Base-by-base conservation (phyloP, 805 yeast species). In the Barnettozyma vustinii region DNA sequence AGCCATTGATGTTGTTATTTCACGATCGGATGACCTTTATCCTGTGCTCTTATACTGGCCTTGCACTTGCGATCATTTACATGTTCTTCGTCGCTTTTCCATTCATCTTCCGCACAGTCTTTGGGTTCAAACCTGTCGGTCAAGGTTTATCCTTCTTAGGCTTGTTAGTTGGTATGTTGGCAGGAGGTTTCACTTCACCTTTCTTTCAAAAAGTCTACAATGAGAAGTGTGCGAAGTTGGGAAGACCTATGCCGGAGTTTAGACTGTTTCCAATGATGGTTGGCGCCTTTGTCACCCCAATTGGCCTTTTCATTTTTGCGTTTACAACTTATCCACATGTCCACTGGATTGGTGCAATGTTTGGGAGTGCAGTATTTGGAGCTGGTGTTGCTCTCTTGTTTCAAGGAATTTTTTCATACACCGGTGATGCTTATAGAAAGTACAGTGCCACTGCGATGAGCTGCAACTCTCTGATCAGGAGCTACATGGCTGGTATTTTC, bases 311-410 rank as follows among this genome's bases (percentile, higher is more conserved):
- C 70, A 85, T 90, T 78, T 71, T 86, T 52, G 92, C 82, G 3
- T 87, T 94, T 91, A 75, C 89, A 2, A 75, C 82, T 21, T 76
- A 77, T 56, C 48, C 64, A 1, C 60, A 74, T 27, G 74, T 85
- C 10, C 90, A 82, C 60, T 86, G 90, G 89, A 80, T 84, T 60
- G 87, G 76, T 1, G 83, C 94, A 5, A 68, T 79, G 19, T 74
- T 82, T 49, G 81, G 91, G 2, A 91, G 89, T 51, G 75, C 81
- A n/a, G 76, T 89, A 9, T 79, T 85, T 61, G 91, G 94, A 4
- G 74, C 80, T 55, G 84, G 89, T 3, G 76, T 84, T 41, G 76
- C 84, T 37, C 72, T 81, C 59, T 73, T 83, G 10, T 86, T 86
- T 69, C 81, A 83, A 57, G 76, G 88, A 5, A 75, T 82, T 36